phyloP scores from a whole-genome alignment of 306 rosid species.

The Macrotyloma uniflorum region DNA sequence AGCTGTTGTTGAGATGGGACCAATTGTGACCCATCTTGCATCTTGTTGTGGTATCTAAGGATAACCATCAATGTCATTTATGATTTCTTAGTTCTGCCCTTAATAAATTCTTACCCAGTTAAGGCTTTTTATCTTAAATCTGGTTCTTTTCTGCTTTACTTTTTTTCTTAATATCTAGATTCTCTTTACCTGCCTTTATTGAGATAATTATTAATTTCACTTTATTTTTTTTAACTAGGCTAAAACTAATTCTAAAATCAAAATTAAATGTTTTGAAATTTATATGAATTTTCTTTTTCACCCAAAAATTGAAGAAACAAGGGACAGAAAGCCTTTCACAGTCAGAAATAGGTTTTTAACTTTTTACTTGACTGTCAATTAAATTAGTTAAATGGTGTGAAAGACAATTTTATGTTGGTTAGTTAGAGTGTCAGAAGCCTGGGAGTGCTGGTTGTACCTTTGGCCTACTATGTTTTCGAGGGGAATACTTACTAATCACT shows the following conservation, averaged over 20 bases:
- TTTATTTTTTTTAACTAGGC: slow-evolving; percentile 8
- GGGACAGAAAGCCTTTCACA: slow-evolving; percentile 10
- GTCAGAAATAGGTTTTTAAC: slow-evolving; percentile 40
- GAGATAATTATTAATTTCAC: neutral
- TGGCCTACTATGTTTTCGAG: slow-evolving; percentile 4
- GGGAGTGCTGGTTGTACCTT: slow-evolving; percentile 14
- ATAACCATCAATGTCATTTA: slow-evolving; percentile 64
- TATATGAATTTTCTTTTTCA: neutral
- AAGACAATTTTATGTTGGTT: slow-evolving; percentile 31
- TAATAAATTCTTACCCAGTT: slow-evolving; percentile 39
- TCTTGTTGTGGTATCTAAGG: slow-evolving; percentile 51
- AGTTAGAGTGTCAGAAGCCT: slow-evolving; percentile 48
- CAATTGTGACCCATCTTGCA: slow-evolving; percentile 61
- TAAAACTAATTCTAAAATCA: neutral
- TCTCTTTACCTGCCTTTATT: slow-evolving; percentile 2
- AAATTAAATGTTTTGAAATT: neutral
- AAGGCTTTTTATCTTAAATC: slow-evolving; percentile 26
- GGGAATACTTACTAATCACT: slow-evolving; percentile 20
- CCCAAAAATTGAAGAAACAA: slow-evolving; percentile 1
- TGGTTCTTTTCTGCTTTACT: neutral
- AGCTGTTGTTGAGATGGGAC: slow-evolving; percentile 73
- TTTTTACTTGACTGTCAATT: slow-evolving; percentile 41
- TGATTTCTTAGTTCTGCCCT: slow-evolving; percentile 53
- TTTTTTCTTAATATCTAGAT: neutral
- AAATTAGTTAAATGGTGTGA: slow-evolving; percentile 11